Evolutionary conservation across 176 grass and related monocot genomes (phyloP), one percentile per base, ranked within the genome.

Genomic region (Aegilops tauschii): DNA sequence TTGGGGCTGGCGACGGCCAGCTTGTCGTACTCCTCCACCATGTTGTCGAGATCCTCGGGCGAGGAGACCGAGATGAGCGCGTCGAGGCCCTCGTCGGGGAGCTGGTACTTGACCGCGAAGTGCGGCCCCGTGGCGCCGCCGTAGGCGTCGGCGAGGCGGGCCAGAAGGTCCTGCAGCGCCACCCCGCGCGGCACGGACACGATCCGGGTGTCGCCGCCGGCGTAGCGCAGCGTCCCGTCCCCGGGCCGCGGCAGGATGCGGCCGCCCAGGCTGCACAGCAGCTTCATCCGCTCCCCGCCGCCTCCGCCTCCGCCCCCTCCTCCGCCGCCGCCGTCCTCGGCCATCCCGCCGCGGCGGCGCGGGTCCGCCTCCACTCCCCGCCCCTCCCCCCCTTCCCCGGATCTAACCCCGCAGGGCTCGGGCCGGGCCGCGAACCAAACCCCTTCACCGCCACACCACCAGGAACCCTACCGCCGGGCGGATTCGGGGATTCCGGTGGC

Each of bases 21-120:
- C 85, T 94, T 99, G 31, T 96, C 97, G 77, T 88, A 96, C 85
- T 98, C 97, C 88, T 98, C 97, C 69, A 98, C 82, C 97, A 98
- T 98, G 66, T 98, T 96, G 82, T 96, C 97, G 87, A 98, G 94
- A 87, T 98, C 97, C 85, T 98, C 97, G n/a, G 85, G 29, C 5
- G 93, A 94, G 78, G 97, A 98, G 39, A 98, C 97, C 30, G 97
- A 98, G 92, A 98, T 96, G 82, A 98, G 97, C 21, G 94, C 85
- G 86, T 98, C 97, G 44, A 98, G 89, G 17, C 93, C 97, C 80
- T 96, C 97, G 80, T 92, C 97, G 4, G 97, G 97, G 80, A 98
- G 90, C 90, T 98, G 97, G 82, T 98, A 98, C 88, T 90, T 90
- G 52, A 98, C 80, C 11, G 83, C 82, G 76, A 94, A 89, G 56